Conservation (phyloP, 1,284 basidiomycete genomes). For the Puccinia horiana region DNA sequence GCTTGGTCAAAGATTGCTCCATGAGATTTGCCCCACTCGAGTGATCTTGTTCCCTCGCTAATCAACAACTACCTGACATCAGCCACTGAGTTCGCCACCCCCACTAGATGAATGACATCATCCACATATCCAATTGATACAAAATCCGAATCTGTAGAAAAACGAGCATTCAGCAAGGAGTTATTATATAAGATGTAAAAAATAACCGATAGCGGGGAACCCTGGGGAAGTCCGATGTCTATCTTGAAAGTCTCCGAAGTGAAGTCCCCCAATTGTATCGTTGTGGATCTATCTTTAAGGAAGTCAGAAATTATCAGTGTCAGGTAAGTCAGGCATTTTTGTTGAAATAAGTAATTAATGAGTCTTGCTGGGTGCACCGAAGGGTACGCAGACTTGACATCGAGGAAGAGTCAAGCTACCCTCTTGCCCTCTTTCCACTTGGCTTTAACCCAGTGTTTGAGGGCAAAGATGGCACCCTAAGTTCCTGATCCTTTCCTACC, state of each 20-base stretch:
- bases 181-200: neutral
- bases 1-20: too few species aligned
- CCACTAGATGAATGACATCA: neutral
- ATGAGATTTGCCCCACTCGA: neutral
- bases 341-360: neutral
- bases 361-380: neutral
- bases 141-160: neutral
- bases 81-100: neutral
- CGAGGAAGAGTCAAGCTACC: neutral
- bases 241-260: neutral
- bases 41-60: neutral
- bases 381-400: conserved; percentile 21
- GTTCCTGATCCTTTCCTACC: too few species aligned
- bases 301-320: neutral
- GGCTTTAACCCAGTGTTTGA: neutral
- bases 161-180: neutral
- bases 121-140: neutral
- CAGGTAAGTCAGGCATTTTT: neutral
- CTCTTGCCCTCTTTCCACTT: neutral
- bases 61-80: neutral
- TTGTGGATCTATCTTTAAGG: neutral
- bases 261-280: neutral
- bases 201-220: neutral
- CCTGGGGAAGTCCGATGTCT: neutral
- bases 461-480: too few species aligned